Percentiles rank a stretch among this genome's conserved stretches.
These are phyloP conservation scores for Metschnikowia gruessii DNA, from an alignment of 805 yeast genomes.

Conservation along the genomic window DNA sequence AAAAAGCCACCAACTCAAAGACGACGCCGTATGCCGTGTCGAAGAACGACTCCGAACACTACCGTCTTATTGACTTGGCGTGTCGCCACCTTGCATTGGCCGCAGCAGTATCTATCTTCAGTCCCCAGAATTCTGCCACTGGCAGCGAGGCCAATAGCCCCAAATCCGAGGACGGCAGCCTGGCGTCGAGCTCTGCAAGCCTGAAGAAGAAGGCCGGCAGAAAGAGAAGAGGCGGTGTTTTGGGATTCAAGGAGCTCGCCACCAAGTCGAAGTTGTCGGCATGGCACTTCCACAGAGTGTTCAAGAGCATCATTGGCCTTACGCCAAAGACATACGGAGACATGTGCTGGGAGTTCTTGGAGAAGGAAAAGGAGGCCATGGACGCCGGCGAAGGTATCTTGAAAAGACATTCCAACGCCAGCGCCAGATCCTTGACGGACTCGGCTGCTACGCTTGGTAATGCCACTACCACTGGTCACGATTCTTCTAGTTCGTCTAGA, in stretches of 20 bases:
- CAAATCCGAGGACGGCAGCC: conserved; percentile 17
- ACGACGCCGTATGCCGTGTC: conserved; percentile 29
- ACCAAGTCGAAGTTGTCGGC: conserved; percentile 79
- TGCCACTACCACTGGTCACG: not conserved
- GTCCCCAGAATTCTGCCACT: conserved; percentile 2
- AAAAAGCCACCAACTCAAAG: conserved; percentile 4
- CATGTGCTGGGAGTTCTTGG: conserved; percentile 64
- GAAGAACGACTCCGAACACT: conserved; percentile 66
- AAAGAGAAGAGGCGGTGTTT: conserved; percentile 71
- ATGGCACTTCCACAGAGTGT: conserved; percentile 92
- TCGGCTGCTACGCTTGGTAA: not conserved
- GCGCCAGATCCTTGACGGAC: not conserved
- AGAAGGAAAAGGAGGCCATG: conserved; percentile 20
- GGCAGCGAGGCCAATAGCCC: conserved; percentile 23
- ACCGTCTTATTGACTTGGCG: conserved; percentile 68
- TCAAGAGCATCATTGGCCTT: conserved; percentile 79
- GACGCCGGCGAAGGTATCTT: not conserved
- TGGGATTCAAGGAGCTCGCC: conserved; percentile 85
- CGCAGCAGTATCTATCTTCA: conserved; percentile 50
- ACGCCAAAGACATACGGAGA: conserved; percentile 91
- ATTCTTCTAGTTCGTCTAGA: not conserved
- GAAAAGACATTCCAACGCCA: not conserved
- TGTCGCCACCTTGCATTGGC: conserved; percentile 83
- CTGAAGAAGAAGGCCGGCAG: conserved; percentile 21
- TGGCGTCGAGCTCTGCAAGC: not conserved